Base-by-base conservation (phyloP, 106 monocot species). In the Dendrobium huoshanense region DNA sequence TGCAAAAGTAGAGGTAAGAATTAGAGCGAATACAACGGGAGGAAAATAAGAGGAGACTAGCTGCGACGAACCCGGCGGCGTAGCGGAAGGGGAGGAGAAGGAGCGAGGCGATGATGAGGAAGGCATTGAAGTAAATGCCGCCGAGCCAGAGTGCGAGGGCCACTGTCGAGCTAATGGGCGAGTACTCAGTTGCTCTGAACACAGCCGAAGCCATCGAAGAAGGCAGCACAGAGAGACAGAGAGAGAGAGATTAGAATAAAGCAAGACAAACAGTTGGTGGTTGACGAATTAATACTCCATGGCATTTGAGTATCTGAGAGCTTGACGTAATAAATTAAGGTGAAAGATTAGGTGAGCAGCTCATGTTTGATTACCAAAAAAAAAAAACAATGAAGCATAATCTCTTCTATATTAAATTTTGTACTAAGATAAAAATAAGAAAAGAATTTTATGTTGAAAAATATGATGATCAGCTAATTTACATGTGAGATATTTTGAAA, bases 61-160 rank as follows among this genome's bases (percentile, higher is more conserved):
- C 22, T 31, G 49, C 16, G 9, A 25, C 88, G 19, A 43, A 88
- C 89, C 45, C 41, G 47, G 81, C 27, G 80, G 82, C 75, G 72
- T 88, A 48, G 76, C 86, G 86, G 77, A 74, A 61, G 40, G 92
- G 89, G 64, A 87, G 80, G 87, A 92, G 33, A 37, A 72, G 40
- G 72, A 72, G 72, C 33, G 72, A 29, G 5, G 72, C 72, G 24
- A 72, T 37, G 9, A 16, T 16, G 72, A 72, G 72, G 37, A 72
- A 40, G 37, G 13, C 72, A 16, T 72, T 72, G 72, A 72, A 72
- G 16, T 72, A 40, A 2, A 72, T 37, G 37, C 72, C 72, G 29
- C 72, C 72, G 18, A 72, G 72, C 72, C 72, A 72, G 3, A 72
- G 40, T 0, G 72, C 10, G 16, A 72, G 72, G 16, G 72, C 72